A percentile compares a stretch with the other conserved stretches of the same genome.
Evolutionary conservation across 441 rosid genomes (phyloP).

Genomic region (California macrophylla): DNA sequence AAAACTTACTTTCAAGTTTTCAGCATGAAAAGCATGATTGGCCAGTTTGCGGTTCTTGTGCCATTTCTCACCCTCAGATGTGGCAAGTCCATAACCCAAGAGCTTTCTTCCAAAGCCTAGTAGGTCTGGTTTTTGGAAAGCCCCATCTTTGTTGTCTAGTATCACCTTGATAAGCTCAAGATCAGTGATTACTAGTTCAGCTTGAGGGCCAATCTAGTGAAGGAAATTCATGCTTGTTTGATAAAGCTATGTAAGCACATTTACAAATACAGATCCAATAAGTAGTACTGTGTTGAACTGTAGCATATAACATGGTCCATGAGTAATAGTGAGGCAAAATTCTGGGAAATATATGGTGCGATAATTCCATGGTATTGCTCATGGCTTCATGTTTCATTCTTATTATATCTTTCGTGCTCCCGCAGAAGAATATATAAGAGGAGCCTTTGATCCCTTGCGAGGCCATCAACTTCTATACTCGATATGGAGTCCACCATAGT

Average conservation of each 20-base stretch:
- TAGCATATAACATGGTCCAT: constrained; percentile 28
- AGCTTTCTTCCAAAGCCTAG: not conserved
- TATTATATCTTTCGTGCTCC: constrained; percentile 24
- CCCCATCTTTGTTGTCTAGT: constrained; percentile 16
- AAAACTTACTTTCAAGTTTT: not conserved
- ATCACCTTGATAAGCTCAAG: constrained; percentile 24
- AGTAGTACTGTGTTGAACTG: too few relatives aligned
- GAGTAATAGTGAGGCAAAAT: constrained; percentile 25
- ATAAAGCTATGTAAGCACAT: too few relatives aligned
- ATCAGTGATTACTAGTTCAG: constrained; percentile 26
- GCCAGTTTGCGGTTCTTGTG: constrained; percentile 9
- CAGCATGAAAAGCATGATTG: constrained; percentile 5
- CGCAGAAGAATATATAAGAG: constrained; percentile 27
- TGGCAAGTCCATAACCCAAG: not conserved
- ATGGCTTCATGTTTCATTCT: constrained; percentile 19
- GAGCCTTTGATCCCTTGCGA: constrained; percentile 34
- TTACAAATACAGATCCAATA: not conserved
- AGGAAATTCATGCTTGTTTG: constrained; percentile 26
- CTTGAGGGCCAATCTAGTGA: constrained; percentile 24
- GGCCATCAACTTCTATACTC: constrained; percentile 19
- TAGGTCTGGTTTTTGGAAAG: not conserved
- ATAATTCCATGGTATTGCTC: constrained; percentile 24
- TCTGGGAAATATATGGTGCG: constrained; percentile 24
- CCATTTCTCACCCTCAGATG: not conserved
- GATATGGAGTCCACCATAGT: constrained; percentile 30